Base-by-base conservation (phyloP, 176 grass and related monocot genomes). In the Saccharum spontaneum region DNA sequence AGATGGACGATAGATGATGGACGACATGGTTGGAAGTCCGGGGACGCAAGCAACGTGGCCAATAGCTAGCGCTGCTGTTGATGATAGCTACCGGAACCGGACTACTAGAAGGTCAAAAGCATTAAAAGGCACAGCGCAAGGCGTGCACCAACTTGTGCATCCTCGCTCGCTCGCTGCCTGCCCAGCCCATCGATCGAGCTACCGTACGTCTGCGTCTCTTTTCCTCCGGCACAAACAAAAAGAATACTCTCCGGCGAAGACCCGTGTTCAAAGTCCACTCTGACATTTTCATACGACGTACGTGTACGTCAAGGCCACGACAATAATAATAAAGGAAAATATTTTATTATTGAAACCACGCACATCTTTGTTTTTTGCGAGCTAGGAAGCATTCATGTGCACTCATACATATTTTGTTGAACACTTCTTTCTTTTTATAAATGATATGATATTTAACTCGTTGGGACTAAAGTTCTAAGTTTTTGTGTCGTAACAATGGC, bases 81-180 rank as follows among this genome's bases (percentile, higher is more conserved):
- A 33, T 79, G 84, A 87, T 76, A 84, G 85, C 76, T 52, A 76
- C 85, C 49, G 57, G 75, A 76, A 80, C 85, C 40, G 49, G 85
- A 80, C 76, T 67, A 87, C 85, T 66, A 84, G 81, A 87, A 55
- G 89, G 89, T 81, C 89, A 91, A 87, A 84, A 84, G 85, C 89
- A 87, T 90, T 80, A 84, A 87, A 90, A 37, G 85, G 23, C 69
- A 46, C 61, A 45, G 49, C 71, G 69, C 84, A 79, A 79, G 84
- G 75, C 79, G 84, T 79, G 74, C 79, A 83, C 75, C 80, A 79
- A 84, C 84, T 83, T 75, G 80, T 75, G 80, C 39, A 14, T 39
- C 17, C 26, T 20, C 17, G 66, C 67, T 61, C 11, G 60, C 9
- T 38, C 13, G 22, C 8, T n/a, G 22, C 22, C 8, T 1, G 39